Conservation (phyloP, 1,284 basidiomycete species). For the Leccinum subrobustum region DNA sequence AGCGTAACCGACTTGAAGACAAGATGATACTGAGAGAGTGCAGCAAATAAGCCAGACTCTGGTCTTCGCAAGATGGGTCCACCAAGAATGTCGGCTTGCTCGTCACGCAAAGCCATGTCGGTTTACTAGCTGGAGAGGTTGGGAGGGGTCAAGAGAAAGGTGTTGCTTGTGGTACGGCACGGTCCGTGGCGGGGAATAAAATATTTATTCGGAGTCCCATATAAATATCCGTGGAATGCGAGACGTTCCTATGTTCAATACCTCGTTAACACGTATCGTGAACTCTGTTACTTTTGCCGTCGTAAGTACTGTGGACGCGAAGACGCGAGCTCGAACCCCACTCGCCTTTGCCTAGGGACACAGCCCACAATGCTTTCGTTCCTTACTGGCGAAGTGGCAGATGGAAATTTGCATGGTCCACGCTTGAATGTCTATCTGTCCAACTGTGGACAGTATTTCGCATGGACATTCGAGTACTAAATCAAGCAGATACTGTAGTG, state of each 20-base stretch:
- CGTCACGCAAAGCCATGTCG: constrained; percentile 49
- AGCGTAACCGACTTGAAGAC: constrained; percentile 39
- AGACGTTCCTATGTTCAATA: background rate
- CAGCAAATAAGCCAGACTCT: constrained; percentile 27
- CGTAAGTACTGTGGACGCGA: background rate
- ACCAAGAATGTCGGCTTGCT: constrained; percentile 67
- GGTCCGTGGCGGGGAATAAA: constrained; percentile 23
- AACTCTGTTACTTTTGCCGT: background rate
- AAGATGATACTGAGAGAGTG: constrained; percentile 37
- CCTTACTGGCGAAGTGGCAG: constrained; percentile 71
- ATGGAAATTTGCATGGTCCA: constrained; percentile 55
- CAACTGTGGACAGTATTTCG: constrained; percentile 21
- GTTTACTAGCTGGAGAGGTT: constrained; percentile 18
- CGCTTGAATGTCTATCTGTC: constrained; percentile 60
- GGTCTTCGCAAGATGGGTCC: constrained; percentile 47
- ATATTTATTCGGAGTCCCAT: constrained; percentile 26
- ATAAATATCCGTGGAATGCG: background rate
- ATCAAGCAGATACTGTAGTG: constrained; percentile 41
- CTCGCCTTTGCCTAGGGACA: constrained; percentile 69
- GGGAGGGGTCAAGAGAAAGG: constrained; percentile 19
- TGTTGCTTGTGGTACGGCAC: constrained; percentile 15
- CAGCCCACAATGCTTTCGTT: constrained; percentile 65
- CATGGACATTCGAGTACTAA: constrained; percentile 75
- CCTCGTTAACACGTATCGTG: background rate
- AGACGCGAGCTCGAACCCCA: constrained; percentile 29